phyloP scores from a whole-genome alignment of 140 eudicot genomes.

The Erigeron philadelphicus region DNA sequence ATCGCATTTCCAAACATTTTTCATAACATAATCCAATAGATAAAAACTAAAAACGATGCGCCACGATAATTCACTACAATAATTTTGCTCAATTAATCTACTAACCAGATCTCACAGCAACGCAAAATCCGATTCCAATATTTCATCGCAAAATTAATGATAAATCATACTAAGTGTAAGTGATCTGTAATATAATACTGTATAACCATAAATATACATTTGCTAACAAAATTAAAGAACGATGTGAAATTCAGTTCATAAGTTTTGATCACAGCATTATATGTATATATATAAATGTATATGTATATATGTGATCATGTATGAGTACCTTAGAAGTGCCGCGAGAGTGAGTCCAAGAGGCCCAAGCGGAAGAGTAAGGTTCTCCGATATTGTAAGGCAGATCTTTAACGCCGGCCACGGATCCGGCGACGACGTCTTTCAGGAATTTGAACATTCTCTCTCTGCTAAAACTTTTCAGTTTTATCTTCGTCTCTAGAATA shows the following conservation, averaged over 20 bases:
- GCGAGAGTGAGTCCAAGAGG: constrained; percentile 88
- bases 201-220: neutral
- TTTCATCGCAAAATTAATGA: constrained; percentile 20
- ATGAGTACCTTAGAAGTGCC: constrained; percentile 77
- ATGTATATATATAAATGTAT: too few relatives aligned
- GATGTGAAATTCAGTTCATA: too few relatives aligned
- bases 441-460: constrained; percentile 66
- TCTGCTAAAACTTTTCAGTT: neutral
- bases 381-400: constrained; percentile 90
- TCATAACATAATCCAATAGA: too few relatives aligned
- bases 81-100: neutral
- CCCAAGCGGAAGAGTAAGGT: constrained; percentile 96
- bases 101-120: neutral
- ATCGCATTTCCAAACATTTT: too few relatives aligned
- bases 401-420: constrained; percentile 75
- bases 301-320: neutral
- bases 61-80: too few relatives aligned
- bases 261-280: too few relatives aligned
- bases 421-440: constrained; percentile 86
- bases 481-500: constrained; percentile 12
- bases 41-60: too few relatives aligned
- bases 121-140: constrained; percentile 3
- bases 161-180: constrained; percentile 7
- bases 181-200: neutral
- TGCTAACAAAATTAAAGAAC: too few relatives aligned